Evolutionary conservation across 2,329 filamentous ascomycete genomes (phyloP).

Genomic region (Periglandula ipomoeae): DNA sequence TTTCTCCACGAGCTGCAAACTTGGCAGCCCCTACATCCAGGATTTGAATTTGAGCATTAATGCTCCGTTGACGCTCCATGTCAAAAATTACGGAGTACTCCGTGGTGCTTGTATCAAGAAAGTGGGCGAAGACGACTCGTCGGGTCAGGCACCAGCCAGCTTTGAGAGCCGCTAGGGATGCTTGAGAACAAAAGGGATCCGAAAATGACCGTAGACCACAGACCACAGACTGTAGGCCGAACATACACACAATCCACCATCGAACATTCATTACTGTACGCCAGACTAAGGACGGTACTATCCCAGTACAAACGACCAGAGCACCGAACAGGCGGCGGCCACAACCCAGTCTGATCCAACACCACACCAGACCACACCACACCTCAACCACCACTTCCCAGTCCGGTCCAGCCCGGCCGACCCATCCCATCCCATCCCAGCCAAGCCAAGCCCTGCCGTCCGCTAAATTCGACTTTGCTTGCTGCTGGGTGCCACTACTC

Average conservation of each 20-base stretch:
- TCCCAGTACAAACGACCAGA: not conserved
- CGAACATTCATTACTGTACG: not conserved
- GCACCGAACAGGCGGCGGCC: not conserved
- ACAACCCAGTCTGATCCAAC: not conserved
- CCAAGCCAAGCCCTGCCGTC: conserved; percentile 1
- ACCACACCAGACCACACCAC: not conserved
- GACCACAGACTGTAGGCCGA: not conserved
- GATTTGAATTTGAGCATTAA: too few relatives aligned
- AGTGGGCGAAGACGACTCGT: not conserved
- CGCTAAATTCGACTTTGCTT: not conserved
- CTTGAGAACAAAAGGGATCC: not conserved
- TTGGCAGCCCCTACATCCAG: not conserved
- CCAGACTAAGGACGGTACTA: too few relatives aligned
- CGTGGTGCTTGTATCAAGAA: not conserved
- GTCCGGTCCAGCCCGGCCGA: not conserved
- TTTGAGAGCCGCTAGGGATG: not conserved
- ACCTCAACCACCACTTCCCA: not conserved
- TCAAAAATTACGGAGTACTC: not conserved
- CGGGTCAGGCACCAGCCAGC: not conserved
- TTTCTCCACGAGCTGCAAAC: not conserved
- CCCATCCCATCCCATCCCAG: not conserved
- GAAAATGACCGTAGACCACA: not conserved
- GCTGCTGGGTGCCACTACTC: not conserved
- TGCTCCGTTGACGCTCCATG: not conserved
- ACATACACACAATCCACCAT: not conserved